A percentile compares a stretch with the other conserved stretches of the same genome.
Conservation (phyloP, 2,329 filamentous ascomycete species). For the Nemania sp. region DNA sequence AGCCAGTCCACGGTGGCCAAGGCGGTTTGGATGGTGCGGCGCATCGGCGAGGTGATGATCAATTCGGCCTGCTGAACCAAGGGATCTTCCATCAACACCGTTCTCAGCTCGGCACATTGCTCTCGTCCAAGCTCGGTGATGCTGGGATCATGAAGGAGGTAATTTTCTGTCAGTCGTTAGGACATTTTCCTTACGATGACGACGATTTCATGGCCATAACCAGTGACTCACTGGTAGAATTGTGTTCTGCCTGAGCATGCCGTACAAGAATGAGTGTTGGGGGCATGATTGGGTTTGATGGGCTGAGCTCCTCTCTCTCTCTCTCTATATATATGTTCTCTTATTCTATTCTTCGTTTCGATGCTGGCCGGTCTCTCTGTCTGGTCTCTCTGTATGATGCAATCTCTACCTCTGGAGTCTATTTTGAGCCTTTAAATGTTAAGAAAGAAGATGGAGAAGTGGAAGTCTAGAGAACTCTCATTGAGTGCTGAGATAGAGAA, state of each 20-base stretch:
- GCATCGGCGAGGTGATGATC: conserved; percentile 68
- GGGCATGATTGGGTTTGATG: conserved; percentile 46
- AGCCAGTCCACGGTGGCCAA: conserved; percentile 62
- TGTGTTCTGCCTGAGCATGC: conserved; percentile 77
- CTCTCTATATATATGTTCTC: background rate
- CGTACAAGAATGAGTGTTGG: conserved; percentile 78
- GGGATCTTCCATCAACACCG: conserved; percentile 46
- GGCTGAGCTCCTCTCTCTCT: background rate
- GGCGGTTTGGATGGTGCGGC: conserved; percentile 67
- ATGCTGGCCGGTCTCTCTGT: background rate
- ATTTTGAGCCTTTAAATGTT: no score
- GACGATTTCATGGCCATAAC: background rate
- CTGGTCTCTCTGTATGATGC: no score
- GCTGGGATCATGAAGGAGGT: conserved; percentile 54
- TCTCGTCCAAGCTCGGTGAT: conserved; percentile 54
- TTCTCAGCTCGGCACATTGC: conserved; percentile 53
- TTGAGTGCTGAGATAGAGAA: background rate
- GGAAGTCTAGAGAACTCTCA: background rate
- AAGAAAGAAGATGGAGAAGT: background rate
- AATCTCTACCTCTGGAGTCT: no score
- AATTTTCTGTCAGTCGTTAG: conserved; percentile 47
- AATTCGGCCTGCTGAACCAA: conserved; percentile 52
- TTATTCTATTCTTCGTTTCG: background rate
- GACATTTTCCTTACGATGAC: background rate
- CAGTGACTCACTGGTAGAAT: conserved; percentile 53